phyloP scores from a whole-genome alignment of 352 stramenopile genomes.

The Phytophthora foliorum region DNA sequence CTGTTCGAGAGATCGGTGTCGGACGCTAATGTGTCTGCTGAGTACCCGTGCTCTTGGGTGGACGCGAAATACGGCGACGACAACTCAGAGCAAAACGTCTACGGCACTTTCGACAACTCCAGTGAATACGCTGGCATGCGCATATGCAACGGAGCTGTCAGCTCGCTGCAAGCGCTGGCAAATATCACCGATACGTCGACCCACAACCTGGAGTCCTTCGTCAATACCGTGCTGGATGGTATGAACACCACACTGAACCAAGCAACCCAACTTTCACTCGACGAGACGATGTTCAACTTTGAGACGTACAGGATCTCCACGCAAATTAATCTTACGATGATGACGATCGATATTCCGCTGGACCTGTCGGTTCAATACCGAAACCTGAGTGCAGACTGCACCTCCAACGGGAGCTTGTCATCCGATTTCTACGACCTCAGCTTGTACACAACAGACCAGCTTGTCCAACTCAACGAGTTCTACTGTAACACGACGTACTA shows the following conservation, averaged over 20 bases:
- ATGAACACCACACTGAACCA: constrained; percentile 39
- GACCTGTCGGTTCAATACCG: constrained; percentile 34
- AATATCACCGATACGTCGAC: constrained; percentile 39
- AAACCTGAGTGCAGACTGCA: constrained; percentile 37
- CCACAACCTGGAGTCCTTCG: constrained; percentile 36
- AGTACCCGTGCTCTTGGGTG: constrained; percentile 44
- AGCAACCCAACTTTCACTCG: constrained; percentile 28
- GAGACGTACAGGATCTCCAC: constrained; percentile 44
- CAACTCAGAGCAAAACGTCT: constrained; percentile 16
- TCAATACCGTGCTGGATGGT: constrained; percentile 27
- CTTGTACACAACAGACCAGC: constrained; percentile 16
- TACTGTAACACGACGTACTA: constrained; percentile 39
- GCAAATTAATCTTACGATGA: constrained; percentile 44
- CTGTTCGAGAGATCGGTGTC: constrained; percentile 50
- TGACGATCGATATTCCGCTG: constrained; percentile 52
- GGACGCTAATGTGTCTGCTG: constrained; percentile 39
- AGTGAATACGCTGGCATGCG: constrained; percentile 39
- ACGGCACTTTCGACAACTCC: constrained; percentile 20
- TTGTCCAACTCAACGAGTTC: constrained; percentile 17
- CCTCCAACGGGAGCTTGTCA: constrained; percentile 21
- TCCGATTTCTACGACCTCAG: constrained; percentile 24
- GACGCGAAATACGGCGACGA: constrained; percentile 37
- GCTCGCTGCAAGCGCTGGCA: constrained; percentile 34
- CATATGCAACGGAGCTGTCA: constrained; percentile 42
- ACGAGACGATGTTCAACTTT: constrained; percentile 36